These are phyloP conservation scores for Pseudocercospora vitis DNA, from an alignment of 2,329 filamentous ascomycete genomes.

Conservation along the genomic window DNA sequence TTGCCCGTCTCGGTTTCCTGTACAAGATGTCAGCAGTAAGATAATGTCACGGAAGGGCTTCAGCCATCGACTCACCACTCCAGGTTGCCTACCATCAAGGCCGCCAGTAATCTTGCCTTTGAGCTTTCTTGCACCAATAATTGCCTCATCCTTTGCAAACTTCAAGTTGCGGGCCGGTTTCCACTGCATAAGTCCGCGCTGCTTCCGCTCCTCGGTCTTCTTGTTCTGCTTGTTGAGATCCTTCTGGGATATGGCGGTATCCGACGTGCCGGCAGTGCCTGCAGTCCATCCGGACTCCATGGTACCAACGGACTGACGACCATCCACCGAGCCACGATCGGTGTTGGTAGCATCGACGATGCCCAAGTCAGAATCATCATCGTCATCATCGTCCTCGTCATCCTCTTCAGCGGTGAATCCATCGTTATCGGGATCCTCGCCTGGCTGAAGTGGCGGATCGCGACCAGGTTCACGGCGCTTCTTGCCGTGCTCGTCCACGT, in stretches of 20 bases:
- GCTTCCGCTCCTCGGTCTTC: slow-evolving; percentile 74
- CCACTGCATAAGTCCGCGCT: slow-evolving; percentile 94
- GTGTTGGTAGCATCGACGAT: slow-evolving; percentile 55
- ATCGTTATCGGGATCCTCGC: slow-evolving; percentile 49
- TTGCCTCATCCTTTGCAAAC: slow-evolving; percentile 86
- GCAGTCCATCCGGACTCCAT: slow-evolving; percentile 38
- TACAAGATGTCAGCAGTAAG: slow-evolving; percentile 14
- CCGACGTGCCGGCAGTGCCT: slow-evolving; percentile 33
- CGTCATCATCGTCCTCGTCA: slow-evolving; percentile 35
- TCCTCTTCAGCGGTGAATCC: slow-evolving; percentile 42
- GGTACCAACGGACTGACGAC: slow-evolving; percentile 30
- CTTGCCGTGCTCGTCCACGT: slow-evolving; percentile 54
- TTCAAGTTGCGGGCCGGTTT: slow-evolving; percentile 79
- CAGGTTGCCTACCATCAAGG: slow-evolving; percentile 78
- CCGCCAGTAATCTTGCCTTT: slow-evolving; percentile 70
- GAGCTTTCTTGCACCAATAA: slow-evolving; percentile 72
- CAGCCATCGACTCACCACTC: slow-evolving; percentile 57
- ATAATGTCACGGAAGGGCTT: background rate
- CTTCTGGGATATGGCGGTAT: slow-evolving; percentile 43
- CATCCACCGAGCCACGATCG: slow-evolving; percentile 28
- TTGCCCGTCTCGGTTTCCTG: slow-evolving; percentile 29
- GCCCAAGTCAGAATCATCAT: slow-evolving; percentile 51
- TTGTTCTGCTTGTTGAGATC: slow-evolving; percentile 68
- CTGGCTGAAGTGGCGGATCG: slow-evolving; percentile 50
- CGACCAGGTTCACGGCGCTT: slow-evolving; percentile 59